Percentiles rank a stretch among this genome's conserved stretches.
These are phyloP conservation scores for Kregervanrija delftensis DNA, from an alignment of 805 yeast genomes.

Conservation along the genomic window DNA sequence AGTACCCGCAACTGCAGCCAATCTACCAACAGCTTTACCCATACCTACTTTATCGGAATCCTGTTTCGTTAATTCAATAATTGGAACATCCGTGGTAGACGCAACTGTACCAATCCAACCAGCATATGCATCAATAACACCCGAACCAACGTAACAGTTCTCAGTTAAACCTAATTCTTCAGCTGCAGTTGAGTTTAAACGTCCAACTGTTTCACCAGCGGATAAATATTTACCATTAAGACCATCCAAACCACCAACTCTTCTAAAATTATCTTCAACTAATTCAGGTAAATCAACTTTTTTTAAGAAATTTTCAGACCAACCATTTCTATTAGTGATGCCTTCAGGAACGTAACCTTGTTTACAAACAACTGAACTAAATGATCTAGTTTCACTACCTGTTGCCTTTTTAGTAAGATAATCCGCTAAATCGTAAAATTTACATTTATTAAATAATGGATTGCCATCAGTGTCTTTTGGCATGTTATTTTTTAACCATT, in stretches of 20 bases:
- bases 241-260: slow-evolving; percentile 79
- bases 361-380: slow-evolving; percentile 88
- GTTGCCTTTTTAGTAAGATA: slow-evolving; percentile 89
- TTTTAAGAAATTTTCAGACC: slow-evolving; percentile 76
- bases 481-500: slow-evolving; percentile 88
- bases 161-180: slow-evolving; percentile 76
- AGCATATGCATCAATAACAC: slow-evolving; percentile 96
- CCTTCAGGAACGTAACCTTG: slow-evolving; percentile 93
- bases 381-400: slow-evolving; percentile 78
- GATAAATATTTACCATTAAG: slow-evolving; percentile 65
- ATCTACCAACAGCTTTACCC: slow-evolving; percentile 66
- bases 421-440: slow-evolving; percentile 91
- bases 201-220: slow-evolving; percentile 89
- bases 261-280: slow-evolving; percentile 64
- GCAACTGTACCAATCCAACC: slow-evolving; percentile 99
- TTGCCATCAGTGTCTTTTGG: slow-evolving; percentile 39
- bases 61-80: slow-evolving; percentile 44
- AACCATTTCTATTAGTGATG: slow-evolving; percentile 85
- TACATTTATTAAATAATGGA: slow-evolving; percentile 44
- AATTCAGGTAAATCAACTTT: slow-evolving; percentile 71
- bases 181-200: slow-evolving; percentile 61
- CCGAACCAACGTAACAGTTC: slow-evolving; percentile 81
- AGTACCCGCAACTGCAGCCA: slow-evolving; percentile 98
- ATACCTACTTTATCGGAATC: slow-evolving; percentile 42
- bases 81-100: slow-evolving; percentile 60